Conservation (phyloP, 331 rosid species). For the Acacia pycnantha region DNA sequence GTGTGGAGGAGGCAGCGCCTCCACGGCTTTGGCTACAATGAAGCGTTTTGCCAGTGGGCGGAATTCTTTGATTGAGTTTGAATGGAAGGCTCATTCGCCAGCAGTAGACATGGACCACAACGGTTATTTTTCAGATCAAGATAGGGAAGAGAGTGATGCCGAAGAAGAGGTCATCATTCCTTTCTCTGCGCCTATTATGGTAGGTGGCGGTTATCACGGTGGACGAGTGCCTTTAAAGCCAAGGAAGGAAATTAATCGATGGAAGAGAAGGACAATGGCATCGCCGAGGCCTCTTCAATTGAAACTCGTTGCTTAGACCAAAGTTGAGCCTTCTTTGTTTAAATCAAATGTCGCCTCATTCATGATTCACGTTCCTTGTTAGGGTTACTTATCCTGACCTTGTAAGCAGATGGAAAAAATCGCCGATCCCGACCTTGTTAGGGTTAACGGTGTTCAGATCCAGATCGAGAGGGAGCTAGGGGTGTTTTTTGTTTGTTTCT, state of each 20-base stretch:
- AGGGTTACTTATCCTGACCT: no score
- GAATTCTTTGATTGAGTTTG: slow-evolving; percentile 54
- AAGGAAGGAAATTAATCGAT: slow-evolving; percentile 80
- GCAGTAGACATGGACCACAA: not conserved
- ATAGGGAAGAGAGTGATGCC: slow-evolving; percentile 26
- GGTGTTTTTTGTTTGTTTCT: no score
- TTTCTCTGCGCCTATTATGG: slow-evolving; percentile 61
- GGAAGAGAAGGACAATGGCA: slow-evolving; percentile 92
- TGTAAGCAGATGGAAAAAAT: no score
- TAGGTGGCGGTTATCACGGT: slow-evolving; percentile 17
- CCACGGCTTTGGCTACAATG: slow-evolving; percentile 58
- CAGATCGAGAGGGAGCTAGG: no score
- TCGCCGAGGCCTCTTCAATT: slow-evolving; percentile 77
- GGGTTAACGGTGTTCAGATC: no score
- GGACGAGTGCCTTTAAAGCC: slow-evolving; percentile 57
- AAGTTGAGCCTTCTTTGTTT: no score
- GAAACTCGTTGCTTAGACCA: slow-evolving; percentile 20
- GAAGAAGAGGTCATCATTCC: slow-evolving; percentile 44
- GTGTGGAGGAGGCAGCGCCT: slow-evolving; percentile 17
- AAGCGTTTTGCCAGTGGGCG: slow-evolving; percentile 80
- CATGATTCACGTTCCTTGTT: no score
- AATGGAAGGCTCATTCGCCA: slow-evolving; percentile 51
- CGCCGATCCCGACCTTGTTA: no score
- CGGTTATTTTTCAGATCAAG: slow-evolving; percentile 48
- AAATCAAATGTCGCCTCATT: no score